Percentiles rank a stretch among this genome's conserved stretches.
phyloP scores from a whole-genome alignment of 768 basidiomycete species.

The Lactifluus subvellereus region DNA sequence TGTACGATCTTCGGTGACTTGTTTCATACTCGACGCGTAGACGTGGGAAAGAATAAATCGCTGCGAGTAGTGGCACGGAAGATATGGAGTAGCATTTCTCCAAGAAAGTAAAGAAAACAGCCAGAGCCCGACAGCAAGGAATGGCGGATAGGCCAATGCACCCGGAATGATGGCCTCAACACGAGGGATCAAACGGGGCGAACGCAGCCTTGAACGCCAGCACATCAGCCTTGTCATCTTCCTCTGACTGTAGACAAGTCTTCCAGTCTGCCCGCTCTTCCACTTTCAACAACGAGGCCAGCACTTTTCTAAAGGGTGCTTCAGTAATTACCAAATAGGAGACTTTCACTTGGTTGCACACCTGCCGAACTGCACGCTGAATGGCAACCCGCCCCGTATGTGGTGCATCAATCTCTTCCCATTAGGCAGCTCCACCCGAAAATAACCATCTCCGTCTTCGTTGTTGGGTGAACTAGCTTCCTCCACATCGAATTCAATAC shows the following conservation, averaged over 20 bases:
- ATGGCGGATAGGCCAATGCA: neutral
- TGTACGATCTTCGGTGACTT: neutral
- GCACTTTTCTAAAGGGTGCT: conserved; percentile 55
- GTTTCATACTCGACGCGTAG: neutral
- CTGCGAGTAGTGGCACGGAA: neutral
- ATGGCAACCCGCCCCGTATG: conserved; percentile 69
- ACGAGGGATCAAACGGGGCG: conserved; percentile 57
- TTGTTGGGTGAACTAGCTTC: conserved; percentile 54
- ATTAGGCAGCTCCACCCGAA: conserved; percentile 84
- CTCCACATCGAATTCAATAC: conserved; percentile 72
- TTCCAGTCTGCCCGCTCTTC: conserved; percentile 91
- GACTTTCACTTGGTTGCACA: conserved; percentile 34
- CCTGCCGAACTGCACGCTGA: conserved; percentile 93
- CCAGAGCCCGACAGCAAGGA: neutral
- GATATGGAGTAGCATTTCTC: neutral
- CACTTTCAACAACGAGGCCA: conserved; percentile 69
- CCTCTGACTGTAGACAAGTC: conserved; percentile 72
- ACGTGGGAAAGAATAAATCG: neutral
- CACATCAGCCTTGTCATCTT: conserved; percentile 81
- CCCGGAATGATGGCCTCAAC: conserved; percentile 16
- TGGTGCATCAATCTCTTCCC: conserved; percentile 83
- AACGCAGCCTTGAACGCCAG: conserved; percentile 82
- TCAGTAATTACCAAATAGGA: neutral
- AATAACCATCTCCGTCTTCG: conserved; percentile 68
- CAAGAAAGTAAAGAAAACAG: neutral